These are phyloP conservation scores for Chaetoscypha palmicola DNA, from an alignment of 2,329 filamentous ascomycete genomes.

Conservation along the genomic window DNA sequence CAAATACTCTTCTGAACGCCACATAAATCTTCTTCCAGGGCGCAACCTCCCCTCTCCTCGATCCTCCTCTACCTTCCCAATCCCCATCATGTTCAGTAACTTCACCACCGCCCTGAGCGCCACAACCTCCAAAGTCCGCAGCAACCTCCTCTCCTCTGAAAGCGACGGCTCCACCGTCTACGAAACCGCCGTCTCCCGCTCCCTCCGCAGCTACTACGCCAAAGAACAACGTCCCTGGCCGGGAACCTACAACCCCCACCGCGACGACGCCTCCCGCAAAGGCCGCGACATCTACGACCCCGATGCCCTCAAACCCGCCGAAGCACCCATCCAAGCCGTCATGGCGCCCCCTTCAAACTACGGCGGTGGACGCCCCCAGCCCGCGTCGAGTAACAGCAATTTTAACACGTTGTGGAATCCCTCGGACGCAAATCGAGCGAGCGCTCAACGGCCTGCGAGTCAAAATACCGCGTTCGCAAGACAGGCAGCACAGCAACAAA, in stretches of 20 bases:
- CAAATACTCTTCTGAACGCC: too few relatives aligned
- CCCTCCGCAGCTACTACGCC: constrained; percentile 82
- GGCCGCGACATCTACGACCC: constrained; percentile 77
- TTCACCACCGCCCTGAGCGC: too few relatives aligned
- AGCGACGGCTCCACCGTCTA: constrained; percentile 71
- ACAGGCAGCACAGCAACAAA: not conserved
- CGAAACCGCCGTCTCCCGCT: constrained; percentile 90
- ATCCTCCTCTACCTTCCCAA: too few relatives aligned
- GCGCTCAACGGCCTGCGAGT: not conserved
- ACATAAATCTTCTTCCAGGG: too few relatives aligned
- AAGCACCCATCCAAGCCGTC: constrained; percentile 40
- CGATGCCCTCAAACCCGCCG: constrained; percentile 70
- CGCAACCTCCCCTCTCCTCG: too few relatives aligned
- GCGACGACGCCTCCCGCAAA: constrained; percentile 58
- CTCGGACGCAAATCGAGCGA: not conserved
- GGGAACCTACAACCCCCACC: constrained; percentile 27
- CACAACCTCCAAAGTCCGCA: constrained; percentile 53
- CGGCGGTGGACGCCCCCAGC: not conserved
- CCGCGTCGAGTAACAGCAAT: constrained; percentile 2
- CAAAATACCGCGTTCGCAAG: not conserved
- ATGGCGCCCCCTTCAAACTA: not conserved
- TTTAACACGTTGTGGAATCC: not conserved
- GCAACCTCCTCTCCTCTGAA: constrained; percentile 63
- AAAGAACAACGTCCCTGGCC: not conserved
- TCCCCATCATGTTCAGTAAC: too few relatives aligned